Evolutionary conservation across 441 rosid species (phyloP).

Genomic region (Hura crepitans): DNA sequence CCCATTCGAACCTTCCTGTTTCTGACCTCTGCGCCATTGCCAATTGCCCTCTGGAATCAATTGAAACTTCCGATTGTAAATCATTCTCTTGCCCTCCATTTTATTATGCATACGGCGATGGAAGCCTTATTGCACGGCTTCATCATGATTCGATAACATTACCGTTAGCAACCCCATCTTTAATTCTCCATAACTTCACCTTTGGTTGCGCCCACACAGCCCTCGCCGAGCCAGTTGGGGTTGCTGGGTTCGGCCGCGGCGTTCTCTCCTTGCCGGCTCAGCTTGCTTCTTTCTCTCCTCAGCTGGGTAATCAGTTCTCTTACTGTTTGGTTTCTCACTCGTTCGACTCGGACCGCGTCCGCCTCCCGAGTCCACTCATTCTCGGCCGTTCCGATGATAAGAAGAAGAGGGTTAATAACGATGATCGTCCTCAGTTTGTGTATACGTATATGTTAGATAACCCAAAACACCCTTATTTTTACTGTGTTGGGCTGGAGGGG

Average conservation of each 20-base stretch:
- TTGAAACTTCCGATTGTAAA: slow-evolving; percentile 67
- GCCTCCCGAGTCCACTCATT: slow-evolving; percentile 84
- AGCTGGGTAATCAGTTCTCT: slow-evolving; percentile 73
- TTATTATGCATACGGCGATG: slow-evolving; percentile 94
- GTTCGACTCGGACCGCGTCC: slow-evolving; percentile 57
- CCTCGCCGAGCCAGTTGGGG: slow-evolving; percentile 83
- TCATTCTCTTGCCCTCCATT: slow-evolving; percentile 68
- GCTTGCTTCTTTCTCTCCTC: slow-evolving; percentile 57
- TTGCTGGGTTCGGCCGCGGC: slow-evolving; percentile 90
- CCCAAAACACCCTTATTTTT: slow-evolving; percentile 75
- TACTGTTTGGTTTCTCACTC: slow-evolving; percentile 89
- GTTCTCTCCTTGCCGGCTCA: slow-evolving; percentile 76
- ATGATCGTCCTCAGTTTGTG: slow-evolving; percentile 31
- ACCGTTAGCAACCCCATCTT: slow-evolving; percentile 38
- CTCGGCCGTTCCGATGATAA: slow-evolving; percentile 65
- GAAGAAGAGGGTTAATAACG: slow-evolving; percentile 30
- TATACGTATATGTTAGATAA: slow-evolving; percentile 68
- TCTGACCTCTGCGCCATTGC: slow-evolving; percentile 84
- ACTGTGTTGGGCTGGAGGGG: slow-evolving; percentile 71
- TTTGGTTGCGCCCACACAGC: slow-evolving; percentile 86
- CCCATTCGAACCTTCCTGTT: slow-evolving; percentile 52
- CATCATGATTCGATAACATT: slow-evolving; percentile 44
- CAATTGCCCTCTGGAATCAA: slow-evolving; percentile 67
- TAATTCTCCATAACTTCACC: slow-evolving; percentile 54
- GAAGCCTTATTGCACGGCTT: slow-evolving; percentile 68